These are phyloP conservation scores for Setaria viridis DNA, from an alignment of 202 grass and related monocot genomes.

Conservation along the genomic window DNA sequence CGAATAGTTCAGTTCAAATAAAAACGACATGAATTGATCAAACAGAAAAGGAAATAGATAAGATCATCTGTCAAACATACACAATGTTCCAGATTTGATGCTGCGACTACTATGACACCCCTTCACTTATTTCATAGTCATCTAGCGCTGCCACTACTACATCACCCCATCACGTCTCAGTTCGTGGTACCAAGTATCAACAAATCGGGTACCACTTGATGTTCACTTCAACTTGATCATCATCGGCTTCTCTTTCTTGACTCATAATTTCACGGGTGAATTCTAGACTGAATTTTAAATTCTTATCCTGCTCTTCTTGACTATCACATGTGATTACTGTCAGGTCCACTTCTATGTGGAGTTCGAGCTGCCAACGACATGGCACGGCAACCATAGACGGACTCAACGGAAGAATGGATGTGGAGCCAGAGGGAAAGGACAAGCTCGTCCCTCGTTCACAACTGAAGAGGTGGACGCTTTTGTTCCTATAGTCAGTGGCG, in stretches of 20 bases:
- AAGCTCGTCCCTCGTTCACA: slow-evolving; percentile 16
- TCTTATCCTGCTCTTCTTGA: slow-evolving; percentile 22
- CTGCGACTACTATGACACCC: neutral
- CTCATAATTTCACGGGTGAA: neutral
- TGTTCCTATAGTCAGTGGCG: slow-evolving; percentile 10
- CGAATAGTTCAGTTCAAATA: neutral
- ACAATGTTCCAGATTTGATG: neutral
- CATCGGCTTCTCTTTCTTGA: slow-evolving; percentile 30
- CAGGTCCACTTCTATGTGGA: slow-evolving; percentile 28
- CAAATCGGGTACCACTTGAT: too few relatives aligned
- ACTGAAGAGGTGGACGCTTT: slow-evolving; percentile 24
- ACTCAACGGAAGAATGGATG: slow-evolving; percentile 4
- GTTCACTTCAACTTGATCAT: slow-evolving; percentile 33
- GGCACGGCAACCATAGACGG: neutral
- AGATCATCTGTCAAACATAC: neutral
- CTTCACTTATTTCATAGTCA: neutral
- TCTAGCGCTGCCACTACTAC: too few relatives aligned
- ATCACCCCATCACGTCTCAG: too few relatives aligned
- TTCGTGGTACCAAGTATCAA: too few relatives aligned
- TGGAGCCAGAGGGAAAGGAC: slow-evolving; percentile 2
- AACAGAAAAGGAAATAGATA: neutral
- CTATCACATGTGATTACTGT: slow-evolving; percentile 11
- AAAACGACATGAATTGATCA: neutral
- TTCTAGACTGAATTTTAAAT: slow-evolving; percentile 16
- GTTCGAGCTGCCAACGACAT: neutral